Base-by-base conservation (phyloP, 2,329 filamentous ascomycete genomes). In the Ascochyta clinopodiicola region DNA sequence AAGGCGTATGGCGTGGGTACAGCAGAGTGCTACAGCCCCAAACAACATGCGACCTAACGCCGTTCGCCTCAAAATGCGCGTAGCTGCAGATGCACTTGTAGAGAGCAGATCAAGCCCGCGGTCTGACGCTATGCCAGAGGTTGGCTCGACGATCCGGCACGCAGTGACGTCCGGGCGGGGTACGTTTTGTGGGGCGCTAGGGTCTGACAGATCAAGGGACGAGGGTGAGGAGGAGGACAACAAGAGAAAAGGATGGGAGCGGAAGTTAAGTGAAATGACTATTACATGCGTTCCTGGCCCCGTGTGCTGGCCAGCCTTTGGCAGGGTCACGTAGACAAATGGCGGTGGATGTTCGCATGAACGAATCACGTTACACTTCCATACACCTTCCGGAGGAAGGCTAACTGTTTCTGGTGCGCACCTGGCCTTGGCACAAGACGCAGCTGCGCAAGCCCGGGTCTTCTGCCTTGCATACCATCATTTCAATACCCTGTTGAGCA, bases 291-390 rank as follows among this genome's bases (percentile, higher is more conserved):
- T 63, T 61, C 61, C 57, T 68, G 61, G 59, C 56, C 64, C 59
- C 64, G 61, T 69, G 61, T 61, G 60, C 51, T 65, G 63, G 62
- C 62, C 50, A 54, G 49, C 44, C 59, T 63, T 60, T 61, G 40
- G 49, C 47, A 51, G 58, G 52, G 63, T 67, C 68, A 71, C 66
- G 67, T 65, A 60, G 54, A 61, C 60, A 57, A 63, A 64, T 56
- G 56, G 64, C 64, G 63, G 63, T 66, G 58, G 59, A 58, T 53
- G 62, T 56, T 42, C 56, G 39, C 44, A 59, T 61, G 57, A 59
- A 56, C 67, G 61, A 70, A 71, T 72, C 67, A 72, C 51, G 59
- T 35, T 57, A 42, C 59, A 44, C 51, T 53, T 47, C 57, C 47
- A 34, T 59, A 52, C 59, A 56, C 63, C 62, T 61, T 59, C 55